phyloP scores from a whole-genome alignment of 257 asterid species.

The Linaria vulgaris region DNA sequence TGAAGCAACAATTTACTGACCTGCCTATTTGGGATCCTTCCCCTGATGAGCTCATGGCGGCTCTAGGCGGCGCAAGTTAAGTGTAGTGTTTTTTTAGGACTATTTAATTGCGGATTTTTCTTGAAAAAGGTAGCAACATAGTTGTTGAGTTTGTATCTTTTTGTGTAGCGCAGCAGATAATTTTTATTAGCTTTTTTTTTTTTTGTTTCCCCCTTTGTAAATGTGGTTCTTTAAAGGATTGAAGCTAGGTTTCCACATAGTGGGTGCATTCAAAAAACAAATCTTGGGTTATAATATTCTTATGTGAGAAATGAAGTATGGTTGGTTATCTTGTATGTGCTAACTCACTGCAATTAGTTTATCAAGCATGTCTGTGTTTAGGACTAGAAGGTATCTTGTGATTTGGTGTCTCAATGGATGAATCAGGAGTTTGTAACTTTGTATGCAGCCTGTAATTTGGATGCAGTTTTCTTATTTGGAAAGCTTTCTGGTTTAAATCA shows the following conservation, averaged over 20 bases:
- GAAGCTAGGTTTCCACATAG: constrained; percentile 16
- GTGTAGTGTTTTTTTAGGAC: constrained; percentile 15
- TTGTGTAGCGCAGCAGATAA: constrained; percentile 30
- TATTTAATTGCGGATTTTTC: constrained; percentile 11
- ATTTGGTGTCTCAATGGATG: constrained; percentile 1
- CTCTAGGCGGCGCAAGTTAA: constrained; percentile 47
- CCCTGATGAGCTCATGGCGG: constrained; percentile 54
- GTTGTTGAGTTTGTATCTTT: constrained; percentile 37
- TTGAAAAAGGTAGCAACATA: constrained; percentile 27
- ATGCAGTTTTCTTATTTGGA: constrained; percentile 6
- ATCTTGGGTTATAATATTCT: constrained; percentile 5
- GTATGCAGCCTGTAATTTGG: neutral
- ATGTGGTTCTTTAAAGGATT: constrained; percentile 25
- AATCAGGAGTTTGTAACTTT: constrained; percentile 14
- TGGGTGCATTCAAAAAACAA: constrained; percentile 8
- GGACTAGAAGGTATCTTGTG: constrained; percentile 8
- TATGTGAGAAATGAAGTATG: constrained; percentile 15
- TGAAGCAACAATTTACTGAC: constrained; percentile 44
- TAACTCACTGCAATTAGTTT: neutral
- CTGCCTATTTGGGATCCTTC: constrained; percentile 70
- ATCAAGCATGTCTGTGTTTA: neutral
- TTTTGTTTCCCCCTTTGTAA: constrained; percentile 28
- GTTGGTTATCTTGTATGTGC: constrained; percentile 22
- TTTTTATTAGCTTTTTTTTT: constrained; percentile 10
- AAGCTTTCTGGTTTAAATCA: neutral